Conservation (phyloP, 2,329 filamentous ascomycete species). For the Cercospora sp. region DNA sequence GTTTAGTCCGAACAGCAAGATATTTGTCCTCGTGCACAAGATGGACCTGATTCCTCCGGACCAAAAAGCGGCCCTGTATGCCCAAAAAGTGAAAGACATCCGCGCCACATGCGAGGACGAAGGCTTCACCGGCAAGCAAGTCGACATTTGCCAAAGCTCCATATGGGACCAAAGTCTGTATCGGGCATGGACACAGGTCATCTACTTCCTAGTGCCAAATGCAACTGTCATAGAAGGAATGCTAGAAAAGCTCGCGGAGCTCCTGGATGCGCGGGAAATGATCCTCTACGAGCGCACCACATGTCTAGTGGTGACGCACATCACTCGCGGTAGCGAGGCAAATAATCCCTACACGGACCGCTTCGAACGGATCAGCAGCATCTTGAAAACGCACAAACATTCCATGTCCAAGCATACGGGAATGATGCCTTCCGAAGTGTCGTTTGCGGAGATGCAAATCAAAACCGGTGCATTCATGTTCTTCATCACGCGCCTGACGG, state of each 20-base stretch:
- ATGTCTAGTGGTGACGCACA: slow-evolving; percentile 92
- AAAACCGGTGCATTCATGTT: slow-evolving; percentile 82
- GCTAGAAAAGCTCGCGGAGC: slow-evolving; percentile 74
- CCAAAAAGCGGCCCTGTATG: slow-evolving; percentile 77
- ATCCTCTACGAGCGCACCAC: slow-evolving; percentile 94
- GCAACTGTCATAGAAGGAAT: slow-evolving; percentile 83
- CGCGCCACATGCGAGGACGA: slow-evolving; percentile 65
- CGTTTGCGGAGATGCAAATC: slow-evolving; percentile 78
- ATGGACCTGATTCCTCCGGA: slow-evolving; percentile 91
- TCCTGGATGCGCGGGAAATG: slow-evolving; percentile 90
- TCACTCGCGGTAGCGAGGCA: slow-evolving; percentile 71
- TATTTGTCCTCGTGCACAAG: slow-evolving; percentile 97
- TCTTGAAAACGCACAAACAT: slow-evolving; percentile 98
- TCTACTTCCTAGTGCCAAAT: slow-evolving; percentile 96
- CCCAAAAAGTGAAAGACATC: slow-evolving; percentile 77
- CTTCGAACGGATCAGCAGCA: slow-evolving; percentile 92
- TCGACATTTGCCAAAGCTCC: slow-evolving; percentile 89
- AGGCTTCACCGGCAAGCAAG: slow-evolving; percentile 56
- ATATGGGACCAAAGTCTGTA: slow-evolving; percentile 99
- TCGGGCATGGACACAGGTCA: slow-evolving; percentile 97
- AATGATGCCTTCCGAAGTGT: slow-evolving; percentile 76
- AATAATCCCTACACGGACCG: slow-evolving; percentile 86
- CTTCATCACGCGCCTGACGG: slow-evolving; percentile 93
- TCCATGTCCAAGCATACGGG: slow-evolving; percentile 70
- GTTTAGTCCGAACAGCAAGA: slow-evolving; percentile 75